Conservation (phyloP, 371 early-diverging fungal species). For the Mucor sp. region DNA sequence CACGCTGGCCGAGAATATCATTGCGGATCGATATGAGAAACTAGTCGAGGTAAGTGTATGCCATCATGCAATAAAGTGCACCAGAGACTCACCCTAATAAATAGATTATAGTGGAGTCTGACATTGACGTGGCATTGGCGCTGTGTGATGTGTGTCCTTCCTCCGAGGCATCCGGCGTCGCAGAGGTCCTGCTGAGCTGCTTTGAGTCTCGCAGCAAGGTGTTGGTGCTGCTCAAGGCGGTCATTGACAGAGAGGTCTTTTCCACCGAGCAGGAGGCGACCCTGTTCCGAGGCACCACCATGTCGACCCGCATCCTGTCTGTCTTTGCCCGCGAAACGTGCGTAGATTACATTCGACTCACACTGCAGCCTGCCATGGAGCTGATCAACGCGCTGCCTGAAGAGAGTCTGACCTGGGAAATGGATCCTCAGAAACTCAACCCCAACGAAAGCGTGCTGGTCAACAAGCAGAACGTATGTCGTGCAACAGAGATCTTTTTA, state of each 20-base stretch:
- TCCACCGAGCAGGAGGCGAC: slow-evolving; percentile 77
- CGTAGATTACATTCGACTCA: slow-evolving; percentile 71
- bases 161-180: slow-evolving; percentile 77
- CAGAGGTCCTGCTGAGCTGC: slow-evolving; percentile 68
- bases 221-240: slow-evolving; percentile 68
- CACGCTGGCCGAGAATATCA: slow-evolving; percentile 72
- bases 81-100: not conserved
- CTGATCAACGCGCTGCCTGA: slow-evolving; percentile 37
- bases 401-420: slow-evolving; percentile 60
- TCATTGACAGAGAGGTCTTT: slow-evolving; percentile 78
- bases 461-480: slow-evolving; percentile 78
- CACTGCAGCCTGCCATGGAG: slow-evolving; percentile 76
- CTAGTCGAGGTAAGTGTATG: slow-evolving; percentile 58
- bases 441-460: slow-evolving; percentile 55
- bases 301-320: slow-evolving; percentile 82
- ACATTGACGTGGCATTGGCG: slow-evolving; percentile 73
- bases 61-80: not conserved
- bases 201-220: slow-evolving; percentile 76
- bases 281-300: slow-evolving; percentile 87
- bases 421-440: slow-evolving; percentile 78
- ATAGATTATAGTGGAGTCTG: slow-evolving; percentile 59
- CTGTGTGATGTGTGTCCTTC: slow-evolving; percentile 84
- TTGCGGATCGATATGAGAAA: slow-evolving; percentile 69
- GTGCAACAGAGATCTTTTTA: slow-evolving; percentile 71
- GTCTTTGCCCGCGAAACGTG: slow-evolving; percentile 78